These are phyloP conservation scores for Boletus subparvulus DNA, from an alignment of 768 basidiomycete genomes.

Conservation along the genomic window DNA sequence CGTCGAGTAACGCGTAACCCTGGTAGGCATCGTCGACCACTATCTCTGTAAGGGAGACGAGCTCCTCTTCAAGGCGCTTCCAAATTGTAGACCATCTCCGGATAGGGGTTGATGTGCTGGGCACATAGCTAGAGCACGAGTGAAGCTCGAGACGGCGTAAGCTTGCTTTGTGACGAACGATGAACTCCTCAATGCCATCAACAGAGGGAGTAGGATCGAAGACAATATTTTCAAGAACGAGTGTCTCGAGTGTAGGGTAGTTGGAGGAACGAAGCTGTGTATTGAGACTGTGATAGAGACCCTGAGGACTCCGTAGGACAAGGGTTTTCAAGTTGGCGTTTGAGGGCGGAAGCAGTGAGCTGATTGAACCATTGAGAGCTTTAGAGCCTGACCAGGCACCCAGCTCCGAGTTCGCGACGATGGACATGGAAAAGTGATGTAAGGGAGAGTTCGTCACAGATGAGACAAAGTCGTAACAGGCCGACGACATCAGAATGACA, in stretches of 20 bases:
- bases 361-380: slow-evolving; percentile 25
- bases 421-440: slow-evolving; percentile 31
- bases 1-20: slow-evolving; percentile 27
- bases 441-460: slow-evolving; percentile 27
- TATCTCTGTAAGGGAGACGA: slow-evolving; percentile 23
- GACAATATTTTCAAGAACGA: slow-evolving; percentile 31
- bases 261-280: slow-evolving; percentile 17
- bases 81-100: slow-evolving; percentile 32
- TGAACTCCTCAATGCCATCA: slow-evolving; percentile 31
- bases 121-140: slow-evolving; percentile 28
- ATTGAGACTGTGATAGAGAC: slow-evolving; percentile 29
- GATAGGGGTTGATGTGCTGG: slow-evolving; percentile 5
- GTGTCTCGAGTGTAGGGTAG: slow-evolving; percentile 28
- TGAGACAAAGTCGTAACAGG: slow-evolving; percentile 29
- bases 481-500: slow-evolving; percentile 23
- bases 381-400: slow-evolving; percentile 33
- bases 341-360: slow-evolving; percentile 24
- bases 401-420: slow-evolving; percentile 33
- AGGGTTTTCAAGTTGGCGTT: slow-evolving; percentile 23
- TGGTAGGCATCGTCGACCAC: slow-evolving; percentile 13
- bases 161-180: slow-evolving; percentile 30
- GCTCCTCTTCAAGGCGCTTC: slow-evolving; percentile 23
- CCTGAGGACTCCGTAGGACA: slow-evolving; percentile 28
- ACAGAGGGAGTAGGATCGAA: slow-evolving; percentile 23
- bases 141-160: slow-evolving; percentile 25